Percentiles rank a stretch among this genome's conserved stretches.
These are phyloP conservation scores for Plectosphaerella plurivora DNA, from an alignment of 2,329 filamentous ascomycete genomes.

Conservation along the genomic window DNA sequence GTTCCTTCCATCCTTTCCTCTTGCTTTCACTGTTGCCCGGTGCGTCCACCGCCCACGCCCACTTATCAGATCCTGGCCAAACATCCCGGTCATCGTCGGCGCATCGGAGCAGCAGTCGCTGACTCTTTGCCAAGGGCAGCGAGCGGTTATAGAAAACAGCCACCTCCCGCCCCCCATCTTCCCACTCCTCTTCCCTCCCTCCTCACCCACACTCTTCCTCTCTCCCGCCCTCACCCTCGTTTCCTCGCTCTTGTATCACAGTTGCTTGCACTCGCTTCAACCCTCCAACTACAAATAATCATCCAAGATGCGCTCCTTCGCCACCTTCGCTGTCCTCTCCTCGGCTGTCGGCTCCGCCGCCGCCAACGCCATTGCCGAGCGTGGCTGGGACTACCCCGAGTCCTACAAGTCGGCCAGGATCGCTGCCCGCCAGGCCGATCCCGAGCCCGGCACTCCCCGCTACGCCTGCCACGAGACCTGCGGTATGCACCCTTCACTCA, in stretches of 20 bases:
- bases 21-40: not conserved
- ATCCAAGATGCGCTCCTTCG: slow-evolving; percentile 2
- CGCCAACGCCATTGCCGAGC: not conserved
- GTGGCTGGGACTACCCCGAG: slow-evolving; percentile 8
- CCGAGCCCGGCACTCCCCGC: slow-evolving; percentile 35
- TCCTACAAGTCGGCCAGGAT: slow-evolving; percentile 10
- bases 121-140: not conserved
- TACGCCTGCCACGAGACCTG: slow-evolving; percentile 43
- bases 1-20: not conserved
- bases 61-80: not conserved
- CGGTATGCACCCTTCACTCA: slow-evolving; percentile 23
- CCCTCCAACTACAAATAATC: not conserved
- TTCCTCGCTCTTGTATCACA: not conserved
- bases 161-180: not conserved
- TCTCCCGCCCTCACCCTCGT: not conserved
- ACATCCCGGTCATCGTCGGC: not conserved
- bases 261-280: not conserved
- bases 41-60: too few relatives aligned
- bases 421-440: slow-evolving; percentile 30
- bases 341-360: not conserved
- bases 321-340: not conserved
- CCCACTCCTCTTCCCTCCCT: not conserved
- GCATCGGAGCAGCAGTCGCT: too few relatives aligned
- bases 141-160: not conserved
- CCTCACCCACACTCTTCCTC: not conserved